Evolutionary conservation across 345 rosid genomes (phyloP).

Genomic region (Lepidium africanum): DNA sequence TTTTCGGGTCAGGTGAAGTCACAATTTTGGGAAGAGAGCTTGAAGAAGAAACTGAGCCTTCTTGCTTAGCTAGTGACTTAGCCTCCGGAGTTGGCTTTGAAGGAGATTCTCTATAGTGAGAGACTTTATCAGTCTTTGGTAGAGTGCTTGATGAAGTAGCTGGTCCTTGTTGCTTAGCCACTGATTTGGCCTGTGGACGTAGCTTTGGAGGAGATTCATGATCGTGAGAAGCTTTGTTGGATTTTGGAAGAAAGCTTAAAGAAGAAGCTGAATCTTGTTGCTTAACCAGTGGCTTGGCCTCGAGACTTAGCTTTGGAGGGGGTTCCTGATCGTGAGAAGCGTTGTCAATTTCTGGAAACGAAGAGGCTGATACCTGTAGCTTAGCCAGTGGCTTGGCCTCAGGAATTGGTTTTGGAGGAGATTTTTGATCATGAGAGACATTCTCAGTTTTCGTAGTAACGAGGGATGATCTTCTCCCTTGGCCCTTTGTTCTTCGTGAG

Average conservation of each 20-base stretch:
- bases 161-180: conserved; percentile 23
- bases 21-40: conserved; percentile 20
- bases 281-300: conserved; percentile 20
- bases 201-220: conserved; percentile 1
- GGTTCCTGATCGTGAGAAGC: conserved; percentile 19
- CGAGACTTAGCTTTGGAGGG: conserved; percentile 1
- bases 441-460: conserved; percentile 9
- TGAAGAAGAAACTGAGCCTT: conserved; percentile 19
- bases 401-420: background rate
- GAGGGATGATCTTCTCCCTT: conserved; percentile 21
- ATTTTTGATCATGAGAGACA: background rate
- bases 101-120: conserved; percentile 13
- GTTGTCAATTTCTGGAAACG: conserved; percentile 13
- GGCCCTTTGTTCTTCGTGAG: conserved; percentile 59
- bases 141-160: conserved; percentile 12
- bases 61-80: conserved; percentile 27
- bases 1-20: conserved; percentile 26
- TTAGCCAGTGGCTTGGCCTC: conserved; percentile 22
- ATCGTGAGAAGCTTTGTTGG: conserved; percentile 12
- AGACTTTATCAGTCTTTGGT: conserved; percentile 18
- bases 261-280: conserved; percentile 22
- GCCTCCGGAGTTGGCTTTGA: conserved; percentile 1
- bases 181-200: conserved; percentile 7
- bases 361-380: conserved; percentile 15
- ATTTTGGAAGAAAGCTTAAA: conserved; percentile 7